Base-by-base conservation (phyloP, 768 basidiomycete species). In the Heimioporus sp. region DNA sequence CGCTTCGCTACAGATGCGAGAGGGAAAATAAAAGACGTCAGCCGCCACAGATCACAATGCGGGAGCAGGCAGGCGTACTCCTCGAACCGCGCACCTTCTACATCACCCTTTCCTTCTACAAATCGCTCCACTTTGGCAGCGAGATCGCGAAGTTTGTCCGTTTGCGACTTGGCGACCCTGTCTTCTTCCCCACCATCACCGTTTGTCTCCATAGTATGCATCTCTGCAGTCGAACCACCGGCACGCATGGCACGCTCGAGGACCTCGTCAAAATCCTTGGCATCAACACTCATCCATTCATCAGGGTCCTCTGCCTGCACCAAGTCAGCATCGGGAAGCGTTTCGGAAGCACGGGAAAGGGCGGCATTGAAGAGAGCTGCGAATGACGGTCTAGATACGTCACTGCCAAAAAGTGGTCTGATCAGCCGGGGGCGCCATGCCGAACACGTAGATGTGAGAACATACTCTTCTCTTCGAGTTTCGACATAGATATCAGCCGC, bases 101-200 rank as follows among this genome's bases (percentile, higher is more conserved):
- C 54, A 53, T 90, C 87, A 2, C 97, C 97, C 64, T 95, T 72
- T 3, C 90, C 93, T 59, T 92, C 85, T 2, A 99, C 85, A 64
- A 99, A 99, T n/a, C 75, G 73, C 59, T 90, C 87, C 1, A 99
- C 92, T 65, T 91, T 90, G 53, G 79, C 72, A 11, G 97, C 95
- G 47, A 99, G 76, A 53, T 80, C 78, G 59, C 82, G 83, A 30
- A 98, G 71, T 53, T 80, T 81, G 19, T 76, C 66, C 10, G 92
- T 86, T 65, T 92, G 87, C 52, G 81, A 77, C 24, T 81, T 78
- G 8, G 81, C 78, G 5, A 85, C 38, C 19, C 68, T 73, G 49
- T 85, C 82, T 38, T 65, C 63, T 31, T 47, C 49, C 13, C 38
- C 69, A 3, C 60, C 54, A 13, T 61, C 58, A 2, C 41, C 51